Evolutionary conservation across 257 asterid genomes (phyloP).

Genomic region (Lantana camara): DNA sequence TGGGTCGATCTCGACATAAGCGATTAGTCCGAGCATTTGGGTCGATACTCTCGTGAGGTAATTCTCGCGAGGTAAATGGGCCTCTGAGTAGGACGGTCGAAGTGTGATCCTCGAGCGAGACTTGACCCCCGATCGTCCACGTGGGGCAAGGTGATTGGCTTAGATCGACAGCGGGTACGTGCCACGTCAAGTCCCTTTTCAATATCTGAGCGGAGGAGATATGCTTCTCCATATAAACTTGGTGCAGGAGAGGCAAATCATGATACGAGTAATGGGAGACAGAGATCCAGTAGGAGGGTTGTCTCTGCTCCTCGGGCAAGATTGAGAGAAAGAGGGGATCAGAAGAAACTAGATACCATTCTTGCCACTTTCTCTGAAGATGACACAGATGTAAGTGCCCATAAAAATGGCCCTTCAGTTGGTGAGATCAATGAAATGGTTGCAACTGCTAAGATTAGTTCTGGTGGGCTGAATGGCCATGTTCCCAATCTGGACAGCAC

Average conservation of each 20-base stretch:
- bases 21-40: no score
- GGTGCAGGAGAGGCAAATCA: slow-evolving; percentile 26
- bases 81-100: no score
- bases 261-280: slow-evolving; percentile 32
- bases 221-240: slow-evolving; percentile 44
- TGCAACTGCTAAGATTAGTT: slow-evolving; percentile 48
- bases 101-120: no score
- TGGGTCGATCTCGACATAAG: no score
- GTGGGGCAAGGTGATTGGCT: no score
- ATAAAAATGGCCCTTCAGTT: slow-evolving; percentile 44
- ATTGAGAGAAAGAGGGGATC: slow-evolving; percentile 35
- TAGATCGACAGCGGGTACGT: no score
- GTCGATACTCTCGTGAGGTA: no score
- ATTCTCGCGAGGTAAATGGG: no score
- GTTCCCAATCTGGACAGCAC: slow-evolving; percentile 45
- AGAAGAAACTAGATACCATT: slow-evolving; percentile 31
- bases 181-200: no score
- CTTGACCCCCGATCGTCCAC: no score
- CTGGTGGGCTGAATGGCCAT: slow-evolving; percentile 28
- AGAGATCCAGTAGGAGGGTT: slow-evolving; percentile 40
- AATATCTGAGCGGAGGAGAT: slow-evolving; percentile 42
- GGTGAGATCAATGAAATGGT: slow-evolving; percentile 76
- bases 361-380: slow-evolving; percentile 31
- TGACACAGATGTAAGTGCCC: slow-evolving; percentile 29
- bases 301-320: slow-evolving; percentile 62